Conservation (phyloP, 768 basidiomycete species). For the Dendrothele bispora region DNA sequence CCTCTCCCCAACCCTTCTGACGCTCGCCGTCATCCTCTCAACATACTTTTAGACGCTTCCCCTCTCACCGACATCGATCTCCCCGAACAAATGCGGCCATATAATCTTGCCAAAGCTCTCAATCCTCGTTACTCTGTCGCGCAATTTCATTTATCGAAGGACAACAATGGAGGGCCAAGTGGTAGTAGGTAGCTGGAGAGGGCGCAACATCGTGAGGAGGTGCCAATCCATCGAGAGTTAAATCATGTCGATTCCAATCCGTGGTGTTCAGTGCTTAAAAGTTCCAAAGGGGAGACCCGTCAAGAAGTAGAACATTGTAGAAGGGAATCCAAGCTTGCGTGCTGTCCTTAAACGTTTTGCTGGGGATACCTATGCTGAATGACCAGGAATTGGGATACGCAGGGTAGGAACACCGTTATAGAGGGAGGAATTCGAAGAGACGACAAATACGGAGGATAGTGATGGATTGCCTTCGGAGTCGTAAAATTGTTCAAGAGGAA, state of each 20-base stretch:
- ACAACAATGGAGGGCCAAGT: slow-evolving; percentile 58
- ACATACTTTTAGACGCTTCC: slow-evolving; percentile 48
- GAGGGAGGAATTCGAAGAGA: slow-evolving; percentile 62
- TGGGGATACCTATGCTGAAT: slow-evolving; percentile 84
- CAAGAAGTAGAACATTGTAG: slow-evolving; percentile 63
- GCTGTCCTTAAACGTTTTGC: slow-evolving; percentile 53
- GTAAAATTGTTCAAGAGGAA: slow-evolving; percentile 66
- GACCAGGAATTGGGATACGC: slow-evolving; percentile 81
- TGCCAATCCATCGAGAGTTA: slow-evolving; percentile 79
- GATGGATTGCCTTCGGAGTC: slow-evolving; percentile 56
- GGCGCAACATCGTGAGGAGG: slow-evolving; percentile 44
- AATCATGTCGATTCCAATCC: slow-evolving; percentile 58
- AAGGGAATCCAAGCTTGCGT: too few relatives aligned
- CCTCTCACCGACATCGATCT: slow-evolving; percentile 40
- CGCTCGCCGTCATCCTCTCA: slow-evolving; percentile 38
- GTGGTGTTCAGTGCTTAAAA: too few relatives aligned
- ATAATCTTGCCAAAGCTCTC: slow-evolving; percentile 31
- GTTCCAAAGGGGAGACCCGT: slow-evolving; percentile 66
- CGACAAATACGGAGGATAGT: slow-evolving; percentile 74
- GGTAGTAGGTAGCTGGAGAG: slow-evolving; percentile 41
- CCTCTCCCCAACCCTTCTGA: slow-evolving; percentile 29
- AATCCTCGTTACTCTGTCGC: slow-evolving; percentile 50
- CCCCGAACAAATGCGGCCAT: slow-evolving; percentile 40
- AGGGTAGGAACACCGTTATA: slow-evolving; percentile 50
- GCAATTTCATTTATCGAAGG: slow-evolving; percentile 54